Evolutionary conservation across 495 filamentous ascomycete genomes (phyloP), one percentile per base, ranked within the genome.

Genomic region (Talaromyces borbonicus): DNA sequence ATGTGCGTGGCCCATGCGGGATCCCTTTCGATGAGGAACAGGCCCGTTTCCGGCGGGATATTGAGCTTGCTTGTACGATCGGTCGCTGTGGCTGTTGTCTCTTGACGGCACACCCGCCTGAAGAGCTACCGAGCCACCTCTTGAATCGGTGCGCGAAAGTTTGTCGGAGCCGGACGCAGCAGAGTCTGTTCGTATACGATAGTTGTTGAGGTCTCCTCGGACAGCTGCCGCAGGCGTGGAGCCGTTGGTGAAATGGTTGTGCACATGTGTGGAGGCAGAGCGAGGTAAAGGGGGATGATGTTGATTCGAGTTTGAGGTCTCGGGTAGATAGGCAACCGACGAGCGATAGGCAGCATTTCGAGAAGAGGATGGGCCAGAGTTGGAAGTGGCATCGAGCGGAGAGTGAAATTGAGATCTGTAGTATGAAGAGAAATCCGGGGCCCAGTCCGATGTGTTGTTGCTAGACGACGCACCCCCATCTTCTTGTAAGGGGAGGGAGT

Each of bases 41-140:
- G 72, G 68, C n/a, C 69, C 72, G 55, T 75, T 84, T 1, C 73
- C 74, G 22, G 68, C 48, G 7, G 63, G 60, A 26, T 78, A 67
- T 25, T 79, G 75, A 46, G 69, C 66, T 50, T 77, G 77, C 47
- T 75, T 72, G 56, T 80, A 88, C 43, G 73, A 70, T 52, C 77
- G 79, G 54, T 81, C 83, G 53, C 75, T 79, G 51, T 85, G 81
- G 56, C 78, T 88, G 26, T 72, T 68, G 53, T 92, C 84, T 53
- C 84, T 73, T 26, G 75, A 72, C 5, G 79, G 81, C 12, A 83
- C 72, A 18, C 77, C 72, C 3, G 75, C 80, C 47, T 83, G 75
- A 54, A 81, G 72, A 16, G 75, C 80, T 29, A 72, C 64, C 8
- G 71, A 71, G n/a, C 75, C 75, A 31, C 74, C 72, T 52, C 83